These are phyloP conservation scores for Saturnispora quitensis DNA, from an alignment of 805 yeast species.

Conservation along the genomic window DNA sequence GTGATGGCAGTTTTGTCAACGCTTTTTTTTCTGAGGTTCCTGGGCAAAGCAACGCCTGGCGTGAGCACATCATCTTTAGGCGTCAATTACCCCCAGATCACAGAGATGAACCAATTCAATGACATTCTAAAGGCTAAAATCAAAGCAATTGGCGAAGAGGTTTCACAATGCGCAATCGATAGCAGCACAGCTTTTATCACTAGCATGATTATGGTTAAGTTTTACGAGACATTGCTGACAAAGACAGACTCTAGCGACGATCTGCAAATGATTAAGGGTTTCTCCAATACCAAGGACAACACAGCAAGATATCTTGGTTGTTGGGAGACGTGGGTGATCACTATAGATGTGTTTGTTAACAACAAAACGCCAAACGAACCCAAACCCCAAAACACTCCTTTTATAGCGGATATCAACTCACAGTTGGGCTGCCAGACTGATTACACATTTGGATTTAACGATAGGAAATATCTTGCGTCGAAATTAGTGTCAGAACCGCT, in stretches of 20 bases:
- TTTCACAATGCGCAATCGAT: neutral
- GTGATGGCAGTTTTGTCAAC: constrained; percentile 55
- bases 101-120: neutral
- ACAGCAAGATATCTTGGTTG: constrained; percentile 19
- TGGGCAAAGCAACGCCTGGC: constrained; percentile 33
- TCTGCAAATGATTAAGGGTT: neutral
- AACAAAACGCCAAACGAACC: neutral
- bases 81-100: neutral
- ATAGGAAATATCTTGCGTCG: neutral
- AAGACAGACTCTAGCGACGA: neutral
- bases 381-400: neutral
- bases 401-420: neutral
- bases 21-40: constrained; percentile 57
- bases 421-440: neutral
- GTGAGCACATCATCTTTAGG: neutral
- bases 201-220: neutral
- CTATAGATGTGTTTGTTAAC: constrained; percentile 33
- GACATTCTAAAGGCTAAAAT: neutral
- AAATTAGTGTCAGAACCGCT: neutral
- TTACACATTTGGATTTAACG: neutral
- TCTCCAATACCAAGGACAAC: neutral
- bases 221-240: constrained; percentile 20
- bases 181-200: neutral
- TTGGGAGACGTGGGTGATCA: constrained; percentile 70
- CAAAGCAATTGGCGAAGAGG: neutral